Evolutionary conservation across 129 eudicot species (phyloP).

Genomic region (Flaveria ramosissima): DNA sequence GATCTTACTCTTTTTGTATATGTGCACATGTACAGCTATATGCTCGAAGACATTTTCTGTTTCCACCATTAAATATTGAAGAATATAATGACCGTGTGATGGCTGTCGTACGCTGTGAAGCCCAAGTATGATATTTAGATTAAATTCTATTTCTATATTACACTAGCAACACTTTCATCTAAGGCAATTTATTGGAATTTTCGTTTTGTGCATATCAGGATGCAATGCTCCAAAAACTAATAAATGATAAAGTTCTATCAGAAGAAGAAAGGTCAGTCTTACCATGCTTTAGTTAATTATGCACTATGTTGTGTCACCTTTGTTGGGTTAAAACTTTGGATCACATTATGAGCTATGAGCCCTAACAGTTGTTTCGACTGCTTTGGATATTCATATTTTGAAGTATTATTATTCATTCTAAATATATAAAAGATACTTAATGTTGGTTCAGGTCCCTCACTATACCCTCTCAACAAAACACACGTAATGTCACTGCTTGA

Average conservation of each 20-base stretch:
- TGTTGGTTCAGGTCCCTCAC: no score
- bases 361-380: neutral
- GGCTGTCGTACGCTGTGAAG: conserved; percentile 95
- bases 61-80: conserved; percentile 85
- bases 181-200: conserved; percentile 3
- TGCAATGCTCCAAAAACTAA: conserved; percentile 81
- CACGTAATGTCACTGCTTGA: no score
- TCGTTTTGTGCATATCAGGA: conserved; percentile 61
- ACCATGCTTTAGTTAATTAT: conserved; percentile 14
- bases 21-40: conserved; percentile 57
- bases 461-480: no score
- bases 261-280: conserved; percentile 73
- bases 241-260: conserved; percentile 59
- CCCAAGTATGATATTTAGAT: conserved; percentile 57
- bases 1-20: conserved; percentile 1
- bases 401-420: neutral
- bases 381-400: conserved; percentile 1
- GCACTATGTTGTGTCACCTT: neutral
- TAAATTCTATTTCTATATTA: neutral
- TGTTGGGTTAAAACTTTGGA: conserved; percentile 11
- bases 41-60: conserved; percentile 90
- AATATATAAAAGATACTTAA: neutral
- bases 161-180: neutral
- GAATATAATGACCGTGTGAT: conserved; percentile 91
- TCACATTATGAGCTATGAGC: neutral